Base-by-base conservation (phyloP, 2,329 filamentous ascomycete species). In the Nothomitra cinnamomea region DNA sequence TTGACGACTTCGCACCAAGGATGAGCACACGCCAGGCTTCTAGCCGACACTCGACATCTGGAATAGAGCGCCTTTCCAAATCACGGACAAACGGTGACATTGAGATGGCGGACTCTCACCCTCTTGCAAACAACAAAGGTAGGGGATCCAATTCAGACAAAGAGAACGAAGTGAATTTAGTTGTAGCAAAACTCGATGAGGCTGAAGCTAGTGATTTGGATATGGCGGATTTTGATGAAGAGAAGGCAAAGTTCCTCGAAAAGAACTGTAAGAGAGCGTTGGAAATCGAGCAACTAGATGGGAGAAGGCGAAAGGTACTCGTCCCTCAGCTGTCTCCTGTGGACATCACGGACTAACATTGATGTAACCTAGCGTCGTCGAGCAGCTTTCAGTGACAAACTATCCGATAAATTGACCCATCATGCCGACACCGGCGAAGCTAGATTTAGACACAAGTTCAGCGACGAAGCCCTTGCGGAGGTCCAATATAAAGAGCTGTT, bases 401-500 rank as follows among this genome's bases (percentile, higher is more conserved):
- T 77, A 54, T 71, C 73, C 55, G 72, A 75, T 56, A 70, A 82
- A 53, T 77, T 95, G 51, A 73, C 74, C 53, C 73, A 73, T 43
- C 85, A 90, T 61, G 79, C 83, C 51, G 75, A 80, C 51, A 74
- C 79, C 17, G 87, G 87, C 40, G 85, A 85, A 61, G 76, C 82
- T 53, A 80, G 86, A 32, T 95, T 86, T 65, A 79, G 86, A 56
- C 76, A 84, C 13, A 72, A 82, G 47, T 82, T 92, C 65, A 89
- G 88, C 63, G 79, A 85, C 17, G 82, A 85, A 41, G 90, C 92
- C 1, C 77, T 90, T 56, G 79, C 85, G 53, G 84, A 95, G 61
- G 90, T 96, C 1, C 85, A 92, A 59, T 84, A 88, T 57, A 87
- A 87, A 59, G 90, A 95, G 66, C 75, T 95, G 6, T 84, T 85